Conservation (phyloP, 1,284 basidiomycete genomes). For the Leccinum colubrinum region DNA sequence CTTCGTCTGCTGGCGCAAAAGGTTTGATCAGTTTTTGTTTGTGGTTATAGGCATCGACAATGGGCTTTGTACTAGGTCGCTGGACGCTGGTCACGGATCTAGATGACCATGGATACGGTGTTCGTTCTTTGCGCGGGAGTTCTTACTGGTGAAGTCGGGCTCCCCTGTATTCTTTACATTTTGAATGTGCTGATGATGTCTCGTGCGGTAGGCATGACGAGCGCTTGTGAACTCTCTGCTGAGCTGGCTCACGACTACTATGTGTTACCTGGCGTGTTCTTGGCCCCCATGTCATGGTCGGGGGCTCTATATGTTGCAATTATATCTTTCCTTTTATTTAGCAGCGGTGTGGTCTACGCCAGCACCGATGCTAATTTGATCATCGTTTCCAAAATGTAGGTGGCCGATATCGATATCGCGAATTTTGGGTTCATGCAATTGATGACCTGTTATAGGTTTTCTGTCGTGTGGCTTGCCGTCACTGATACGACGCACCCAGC, state of each 20-base stretch:
- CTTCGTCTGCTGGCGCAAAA: slow-evolving; percentile 57
- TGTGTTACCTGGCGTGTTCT: slow-evolving; percentile 55
- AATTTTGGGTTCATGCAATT: neutral
- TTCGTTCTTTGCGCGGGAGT: slow-evolving; percentile 68
- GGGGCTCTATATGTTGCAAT: slow-evolving; percentile 55
- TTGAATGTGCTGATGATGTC: slow-evolving; percentile 1
- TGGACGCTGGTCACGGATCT: slow-evolving; percentile 57
- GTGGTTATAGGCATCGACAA: neutral
- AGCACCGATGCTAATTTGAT: slow-evolving; percentile 51
- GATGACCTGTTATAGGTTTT: slow-evolving; percentile 41
- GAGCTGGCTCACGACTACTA: slow-evolving; percentile 54
- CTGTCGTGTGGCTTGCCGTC: slow-evolving; percentile 57
- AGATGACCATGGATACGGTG: slow-evolving; percentile 62
- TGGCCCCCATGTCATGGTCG: slow-evolving; percentile 47
- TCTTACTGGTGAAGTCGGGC: slow-evolving; percentile 48
- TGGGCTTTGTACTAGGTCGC: slow-evolving; percentile 37
- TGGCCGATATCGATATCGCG: neutral
- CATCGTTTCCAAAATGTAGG: slow-evolving; percentile 60
- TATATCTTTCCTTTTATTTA: slow-evolving; percentile 48
- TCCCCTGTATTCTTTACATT: neutral
- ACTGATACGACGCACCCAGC: too few species aligned
- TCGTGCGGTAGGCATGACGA: slow-evolving; percentile 45
- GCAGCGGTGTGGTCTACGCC: slow-evolving; percentile 51
- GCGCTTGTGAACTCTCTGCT: slow-evolving; percentile 57
- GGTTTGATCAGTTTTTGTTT: slow-evolving; percentile 31